These are phyloP conservation scores for Starmerella asiatica DNA, from an alignment of 805 yeast species.

Conservation along the genomic window DNA sequence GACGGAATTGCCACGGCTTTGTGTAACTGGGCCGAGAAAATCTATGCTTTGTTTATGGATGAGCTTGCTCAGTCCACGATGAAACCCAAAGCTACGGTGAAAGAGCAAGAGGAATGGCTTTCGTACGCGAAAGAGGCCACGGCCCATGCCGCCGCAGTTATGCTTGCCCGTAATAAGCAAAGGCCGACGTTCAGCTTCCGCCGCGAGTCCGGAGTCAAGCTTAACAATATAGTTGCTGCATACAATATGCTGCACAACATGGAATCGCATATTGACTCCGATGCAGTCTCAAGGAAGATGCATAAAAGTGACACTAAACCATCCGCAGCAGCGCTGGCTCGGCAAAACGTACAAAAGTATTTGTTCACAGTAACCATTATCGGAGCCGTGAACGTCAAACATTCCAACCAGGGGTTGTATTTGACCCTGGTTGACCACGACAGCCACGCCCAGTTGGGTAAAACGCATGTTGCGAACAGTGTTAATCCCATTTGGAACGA, in stretches of 20 bases:
- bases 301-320: constrained; percentile 20
- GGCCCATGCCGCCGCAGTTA: constrained; percentile 19
- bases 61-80: constrained; percentile 2
- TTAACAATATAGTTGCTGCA: constrained; percentile 44
- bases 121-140: constrained; percentile 28
- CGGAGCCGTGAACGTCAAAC: constrained; percentile 44
- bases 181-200: constrained; percentile 42
- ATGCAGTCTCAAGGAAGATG: constrained; percentile 30
- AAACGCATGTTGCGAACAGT: constrained; percentile 53
- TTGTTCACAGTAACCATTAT: constrained; percentile 51
- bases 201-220: constrained; percentile 55
- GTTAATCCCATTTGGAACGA: constrained; percentile 78
- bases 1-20: constrained; percentile 52
- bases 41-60: constrained; percentile 13
- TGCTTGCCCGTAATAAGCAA: constrained; percentile 12
- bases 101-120: constrained; percentile 27
- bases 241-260: constrained; percentile 18
- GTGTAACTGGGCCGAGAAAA: constrained; percentile 35
- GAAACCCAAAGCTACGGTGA: background rate
- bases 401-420: constrained; percentile 33
- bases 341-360: constrained; percentile 5
- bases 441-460: constrained; percentile 44
- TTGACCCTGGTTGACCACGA: constrained; percentile 49
- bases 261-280: constrained; percentile 42
- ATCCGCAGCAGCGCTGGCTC: constrained; percentile 3